Percentiles rank a stretch among this genome's conserved stretches.
These are phyloP conservation scores for Raphanus raphanistrum DNA, from an alignment of 345 rosid species.

Conservation along the genomic window DNA sequence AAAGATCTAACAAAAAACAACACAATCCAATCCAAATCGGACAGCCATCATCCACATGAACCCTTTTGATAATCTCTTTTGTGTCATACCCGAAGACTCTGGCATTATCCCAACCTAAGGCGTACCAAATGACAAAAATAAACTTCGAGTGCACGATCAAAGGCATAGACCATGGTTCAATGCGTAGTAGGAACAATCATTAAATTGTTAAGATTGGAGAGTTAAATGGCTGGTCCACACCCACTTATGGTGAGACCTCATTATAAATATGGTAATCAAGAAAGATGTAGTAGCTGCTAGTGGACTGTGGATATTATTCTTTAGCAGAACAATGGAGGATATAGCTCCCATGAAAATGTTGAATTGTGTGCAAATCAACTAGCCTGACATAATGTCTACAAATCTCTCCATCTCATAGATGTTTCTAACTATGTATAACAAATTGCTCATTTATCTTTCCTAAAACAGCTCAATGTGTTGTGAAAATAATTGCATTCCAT, in stretches of 20 bases:
- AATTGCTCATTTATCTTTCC: conserved; percentile 55
- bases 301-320: conserved; percentile 60
- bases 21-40: conserved; percentile 65
- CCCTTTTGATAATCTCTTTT: conserved; percentile 63
- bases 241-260: conserved; percentile 80
- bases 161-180: too few relatives aligned
- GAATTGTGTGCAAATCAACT: conserved; percentile 82
- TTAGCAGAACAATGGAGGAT: conserved; percentile 66
- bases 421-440: conserved; percentile 64
- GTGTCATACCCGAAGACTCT: conserved; percentile 67
- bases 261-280: conserved; percentile 56
- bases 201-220: conserved; percentile 73
- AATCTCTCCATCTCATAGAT: conserved; percentile 58
- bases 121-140: too few relatives aligned
- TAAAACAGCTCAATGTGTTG: conserved; percentile 46
- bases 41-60: conserved; percentile 79
- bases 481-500: conserved; percentile 83
- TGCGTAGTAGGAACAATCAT: conserved; percentile 60
- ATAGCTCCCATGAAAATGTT: conserved; percentile 82
- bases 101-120: too few relatives aligned
- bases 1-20: conserved; percentile 67
- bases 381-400: conserved; percentile 72
- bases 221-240: conserved; percentile 72
- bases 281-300: conserved; percentile 54
- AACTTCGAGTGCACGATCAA: too few relatives aligned